phyloP scores from a whole-genome alignment of 2,329 filamentous ascomycete genomes.

The Elsinoe batatas region DNA sequence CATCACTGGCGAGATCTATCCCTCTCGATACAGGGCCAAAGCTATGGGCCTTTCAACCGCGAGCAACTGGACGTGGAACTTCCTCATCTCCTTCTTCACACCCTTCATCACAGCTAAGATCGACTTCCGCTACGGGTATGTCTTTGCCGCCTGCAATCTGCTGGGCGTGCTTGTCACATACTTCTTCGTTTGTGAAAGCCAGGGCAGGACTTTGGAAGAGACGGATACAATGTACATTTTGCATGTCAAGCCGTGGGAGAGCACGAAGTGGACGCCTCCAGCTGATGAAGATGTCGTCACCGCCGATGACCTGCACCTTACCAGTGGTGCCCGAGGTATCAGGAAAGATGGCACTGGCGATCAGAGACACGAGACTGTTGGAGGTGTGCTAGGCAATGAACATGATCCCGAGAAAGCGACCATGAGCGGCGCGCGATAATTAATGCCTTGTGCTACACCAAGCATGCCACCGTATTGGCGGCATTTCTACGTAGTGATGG shows the following conservation, averaged over 20 bases:
- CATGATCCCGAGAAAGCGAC: not conserved
- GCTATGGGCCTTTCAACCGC: slow-evolving; percentile 50
- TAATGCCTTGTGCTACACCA: not conserved
- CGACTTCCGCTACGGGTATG: slow-evolving; percentile 31
- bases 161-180: slow-evolving; percentile 27
- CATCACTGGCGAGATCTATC: slow-evolving; percentile 56
- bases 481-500: slow-evolving; percentile 15
- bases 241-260: slow-evolving; percentile 27
- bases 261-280: slow-evolving; percentile 25
- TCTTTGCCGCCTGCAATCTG: slow-evolving; percentile 31
- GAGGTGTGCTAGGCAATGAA: not conserved
- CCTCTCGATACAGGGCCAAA: slow-evolving; percentile 44
- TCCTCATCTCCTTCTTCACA: slow-evolving; percentile 30
- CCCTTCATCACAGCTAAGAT: slow-evolving; percentile 30
- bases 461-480: slow-evolving; percentile 13
- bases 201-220: slow-evolving; percentile 30
- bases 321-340: slow-evolving; percentile 25
- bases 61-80: slow-evolving; percentile 48
- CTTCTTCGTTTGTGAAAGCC: slow-evolving; percentile 32
- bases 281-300: slow-evolving; percentile 23
- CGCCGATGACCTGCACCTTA: slow-evolving; percentile 23
- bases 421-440: slow-evolving; percentile 18
- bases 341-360: slow-evolving; percentile 23
- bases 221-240: slow-evolving; percentile 33
- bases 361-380: slow-evolving; percentile 14